Conservation (phyloP, 2,329 filamentous ascomycete species). For the Penicillium sp. region DNA sequence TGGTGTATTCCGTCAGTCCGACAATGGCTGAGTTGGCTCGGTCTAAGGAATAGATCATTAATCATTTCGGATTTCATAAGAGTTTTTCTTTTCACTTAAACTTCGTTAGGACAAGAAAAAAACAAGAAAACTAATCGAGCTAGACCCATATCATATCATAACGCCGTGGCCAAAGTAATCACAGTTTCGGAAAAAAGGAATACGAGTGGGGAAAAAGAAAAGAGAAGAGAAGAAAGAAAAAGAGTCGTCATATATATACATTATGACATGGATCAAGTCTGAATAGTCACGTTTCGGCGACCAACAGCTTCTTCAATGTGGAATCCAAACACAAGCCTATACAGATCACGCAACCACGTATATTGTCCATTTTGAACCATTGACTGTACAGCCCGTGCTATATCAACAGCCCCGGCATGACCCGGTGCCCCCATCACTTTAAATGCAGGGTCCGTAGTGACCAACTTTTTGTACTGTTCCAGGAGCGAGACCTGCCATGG, state of each 20-base stretch:
- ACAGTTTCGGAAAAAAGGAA: background rate
- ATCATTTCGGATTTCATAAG: background rate
- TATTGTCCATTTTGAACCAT: constrained; percentile 72
- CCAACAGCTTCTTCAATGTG: constrained; percentile 71
- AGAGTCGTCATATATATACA: background rate
- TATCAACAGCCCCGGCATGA: constrained; percentile 60
- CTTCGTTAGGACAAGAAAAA: background rate
- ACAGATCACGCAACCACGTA: constrained; percentile 75
- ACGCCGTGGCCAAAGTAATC: background rate
- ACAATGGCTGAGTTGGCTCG: background rate
- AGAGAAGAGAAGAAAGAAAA: background rate
- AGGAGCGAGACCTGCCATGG: constrained; percentile 68
- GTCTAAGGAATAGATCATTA: background rate
- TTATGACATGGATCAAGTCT: constrained; percentile 22
- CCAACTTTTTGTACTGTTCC: constrained; percentile 74
- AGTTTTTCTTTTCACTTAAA: background rate
- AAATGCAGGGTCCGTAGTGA: constrained; percentile 69
- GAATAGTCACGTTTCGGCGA: constrained; percentile 56
- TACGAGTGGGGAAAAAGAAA: background rate
- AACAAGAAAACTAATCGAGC: background rate
- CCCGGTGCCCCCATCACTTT: constrained; percentile 35
- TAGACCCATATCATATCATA: background rate
- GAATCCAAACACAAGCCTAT: constrained; percentile 79
- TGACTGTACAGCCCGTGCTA: constrained; percentile 73
- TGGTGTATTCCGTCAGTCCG: too few relatives aligned